phyloP scores from a whole-genome alignment of 2,329 filamentous ascomycete genomes.

The Hansfordia pulvinata region DNA sequence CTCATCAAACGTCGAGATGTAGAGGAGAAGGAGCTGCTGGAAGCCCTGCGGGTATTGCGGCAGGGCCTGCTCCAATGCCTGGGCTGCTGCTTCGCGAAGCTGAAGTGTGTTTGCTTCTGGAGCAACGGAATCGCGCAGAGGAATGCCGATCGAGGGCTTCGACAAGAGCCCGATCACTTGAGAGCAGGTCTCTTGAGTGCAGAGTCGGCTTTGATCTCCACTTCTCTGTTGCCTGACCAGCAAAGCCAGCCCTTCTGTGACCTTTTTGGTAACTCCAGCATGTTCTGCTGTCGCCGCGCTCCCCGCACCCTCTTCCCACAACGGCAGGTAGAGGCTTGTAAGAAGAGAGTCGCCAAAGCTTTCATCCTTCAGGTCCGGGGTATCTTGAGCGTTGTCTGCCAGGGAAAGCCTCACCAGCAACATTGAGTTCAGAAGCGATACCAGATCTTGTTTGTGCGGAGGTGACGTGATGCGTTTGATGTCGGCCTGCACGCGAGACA shows the following conservation, averaged over 20 bases:
- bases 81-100: conserved; percentile 11
- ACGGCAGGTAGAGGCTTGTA: conserved; percentile 11
- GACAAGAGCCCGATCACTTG: conserved; percentile 13
- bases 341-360: conserved; percentile 17
- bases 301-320: conserved; percentile 11
- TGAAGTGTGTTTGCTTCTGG: conserved; percentile 6
- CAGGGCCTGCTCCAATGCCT: conserved; percentile 12
- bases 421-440: conserved; percentile 35
- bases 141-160: conserved; percentile 8
- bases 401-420: conserved; percentile 18
- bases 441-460: conserved; percentile 35
- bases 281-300: conserved; percentile 8
- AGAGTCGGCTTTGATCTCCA: conserved; percentile 7
- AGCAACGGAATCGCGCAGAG: conserved; percentile 4
- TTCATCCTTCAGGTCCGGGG: conserved; percentile 10
- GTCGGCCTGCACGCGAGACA: conserved; percentile 33
- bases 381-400: conserved; percentile 12
- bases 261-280: conserved; percentile 10
- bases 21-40: conserved; percentile 14
- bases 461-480: conserved; percentile 35
- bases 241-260: conserved; percentile 14
- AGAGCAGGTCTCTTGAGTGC: conserved; percentile 13
- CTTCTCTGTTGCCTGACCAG: conserved; percentile 13
- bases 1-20: conserved; percentile 11
- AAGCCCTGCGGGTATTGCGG: conserved; percentile 15